phyloP scores from a whole-genome alignment of 2,329 filamentous ascomycete species.

The Graphilbum sp. region DNA sequence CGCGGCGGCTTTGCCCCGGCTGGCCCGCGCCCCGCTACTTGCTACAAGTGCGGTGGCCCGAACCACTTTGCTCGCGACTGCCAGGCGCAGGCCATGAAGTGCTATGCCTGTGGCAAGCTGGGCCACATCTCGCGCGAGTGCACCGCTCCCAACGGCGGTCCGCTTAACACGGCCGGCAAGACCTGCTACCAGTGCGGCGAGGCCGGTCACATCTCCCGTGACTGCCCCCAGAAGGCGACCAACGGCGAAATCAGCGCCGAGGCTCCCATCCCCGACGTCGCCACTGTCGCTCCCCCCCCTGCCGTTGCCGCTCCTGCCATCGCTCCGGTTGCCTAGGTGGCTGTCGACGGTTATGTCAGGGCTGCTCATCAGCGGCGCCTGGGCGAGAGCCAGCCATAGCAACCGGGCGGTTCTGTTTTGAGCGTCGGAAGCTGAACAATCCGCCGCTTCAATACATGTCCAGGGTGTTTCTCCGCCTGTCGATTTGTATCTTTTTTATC shows the following conservation, averaged over 20 bases:
- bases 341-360: neutral
- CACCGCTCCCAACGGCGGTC: slow-evolving; percentile 89
- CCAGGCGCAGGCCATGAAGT: slow-evolving; percentile 97
- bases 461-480: too few species aligned
- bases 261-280: slow-evolving; percentile 25
- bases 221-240: slow-evolving; percentile 62
- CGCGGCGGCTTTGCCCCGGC: slow-evolving; percentile 57
- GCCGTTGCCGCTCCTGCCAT: slow-evolving; percentile 25
- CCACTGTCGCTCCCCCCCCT: slow-evolving; percentile 17
- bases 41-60: slow-evolving; percentile 66
- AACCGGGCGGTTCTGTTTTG: too few species aligned
- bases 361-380: neutral
- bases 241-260: slow-evolving; percentile 31
- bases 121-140: slow-evolving; percentile 89
- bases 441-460: too few species aligned
- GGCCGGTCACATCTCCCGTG: slow-evolving; percentile 87
- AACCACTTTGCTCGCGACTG: slow-evolving; percentile 98
- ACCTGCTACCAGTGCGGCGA: slow-evolving; percentile 97
- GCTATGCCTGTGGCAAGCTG: slow-evolving; percentile 91
- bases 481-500: too few species aligned
- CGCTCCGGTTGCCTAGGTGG: slow-evolving; percentile 18
- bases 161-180: slow-evolving; percentile 90
- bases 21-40: slow-evolving; percentile 51
- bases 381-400: neutral
- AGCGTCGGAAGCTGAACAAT: too few species aligned